Percentiles rank a stretch among this genome's conserved stretches.
Conservation (phyloP, 768 basidiomycete species). For the Imleria badia region DNA sequence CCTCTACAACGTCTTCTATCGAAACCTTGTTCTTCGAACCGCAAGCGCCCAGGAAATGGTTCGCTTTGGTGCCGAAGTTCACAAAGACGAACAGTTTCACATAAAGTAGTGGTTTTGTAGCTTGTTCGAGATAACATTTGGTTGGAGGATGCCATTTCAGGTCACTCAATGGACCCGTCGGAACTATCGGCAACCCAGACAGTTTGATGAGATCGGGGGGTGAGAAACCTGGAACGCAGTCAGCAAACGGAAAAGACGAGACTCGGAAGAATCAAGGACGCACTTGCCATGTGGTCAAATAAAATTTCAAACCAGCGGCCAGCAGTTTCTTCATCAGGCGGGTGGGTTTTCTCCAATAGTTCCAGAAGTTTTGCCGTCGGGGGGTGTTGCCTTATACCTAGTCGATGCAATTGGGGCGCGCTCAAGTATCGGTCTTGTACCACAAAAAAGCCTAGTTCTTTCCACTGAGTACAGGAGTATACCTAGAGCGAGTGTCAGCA, state of each 20-base stretch:
- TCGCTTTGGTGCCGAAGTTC: slow-evolving; percentile 76
- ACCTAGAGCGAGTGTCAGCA: slow-evolving; percentile 43
- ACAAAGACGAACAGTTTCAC: slow-evolving; percentile 81
- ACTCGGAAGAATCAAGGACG: slow-evolving; percentile 13
- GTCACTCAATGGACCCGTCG: slow-evolving; percentile 36
- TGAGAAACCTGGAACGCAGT: slow-evolving; percentile 47
- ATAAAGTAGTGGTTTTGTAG: slow-evolving; percentile 54
- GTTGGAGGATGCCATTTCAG: slow-evolving; percentile 48
- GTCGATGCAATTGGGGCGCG: slow-evolving; percentile 52
- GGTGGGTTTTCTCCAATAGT: slow-evolving; percentile 53
- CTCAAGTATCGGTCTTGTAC: slow-evolving; percentile 48
- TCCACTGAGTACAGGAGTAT: slow-evolving; percentile 62
- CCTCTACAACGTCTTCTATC: slow-evolving; percentile 70
- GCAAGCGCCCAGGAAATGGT: slow-evolving; percentile 76
- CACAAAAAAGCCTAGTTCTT: slow-evolving; percentile 66
- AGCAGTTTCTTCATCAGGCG: slow-evolving; percentile 50
- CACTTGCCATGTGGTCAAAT: slow-evolving; percentile 56
- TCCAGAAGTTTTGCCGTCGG: slow-evolving; percentile 53
- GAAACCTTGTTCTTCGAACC: slow-evolving; percentile 83
- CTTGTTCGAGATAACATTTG: slow-evolving; percentile 61
- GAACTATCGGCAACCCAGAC: slow-evolving; percentile 61
- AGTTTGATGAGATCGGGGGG: slow-evolving; percentile 49
- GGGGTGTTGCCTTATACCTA: slow-evolving; percentile 67
- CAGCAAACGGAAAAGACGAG: not conserved
- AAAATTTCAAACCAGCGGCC: slow-evolving; percentile 62